Conservation (phyloP, 768 basidiomycete genomes). For the Peribolospora kevripleyi region DNA sequence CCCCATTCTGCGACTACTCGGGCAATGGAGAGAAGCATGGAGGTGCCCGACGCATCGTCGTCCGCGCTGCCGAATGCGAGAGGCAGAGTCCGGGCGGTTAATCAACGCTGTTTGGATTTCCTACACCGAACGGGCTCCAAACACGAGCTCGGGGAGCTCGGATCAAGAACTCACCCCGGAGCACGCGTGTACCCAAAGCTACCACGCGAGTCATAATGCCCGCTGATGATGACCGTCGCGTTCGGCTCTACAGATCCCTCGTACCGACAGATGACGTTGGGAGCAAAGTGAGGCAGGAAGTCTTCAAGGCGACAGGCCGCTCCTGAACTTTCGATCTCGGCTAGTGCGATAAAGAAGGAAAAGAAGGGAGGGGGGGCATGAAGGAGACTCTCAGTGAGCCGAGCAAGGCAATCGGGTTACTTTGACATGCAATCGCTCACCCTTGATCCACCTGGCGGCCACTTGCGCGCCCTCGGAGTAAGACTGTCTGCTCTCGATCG, state of each 20-base stretch:
- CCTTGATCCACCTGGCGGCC: conserved; percentile 54
- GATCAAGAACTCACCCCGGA: conserved; percentile 15
- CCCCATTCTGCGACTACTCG: too few species aligned
- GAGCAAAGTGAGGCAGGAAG: conserved; percentile 51
- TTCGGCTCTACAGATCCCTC: conserved; percentile 17
- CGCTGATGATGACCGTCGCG: conserved; percentile 42
- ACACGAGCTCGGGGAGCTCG: too few species aligned
- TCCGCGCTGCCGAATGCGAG: too few species aligned
- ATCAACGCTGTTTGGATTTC: too few species aligned
- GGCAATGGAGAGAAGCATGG: too few species aligned
- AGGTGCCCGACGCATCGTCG: too few species aligned
- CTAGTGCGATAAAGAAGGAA: conserved; percentile 22
- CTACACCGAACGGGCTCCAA: too few species aligned
- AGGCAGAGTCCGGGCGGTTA: too few species aligned
- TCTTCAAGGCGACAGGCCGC: conserved; percentile 41
- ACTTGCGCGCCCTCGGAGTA: conserved; percentile 40
- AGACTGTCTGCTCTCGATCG: conserved; percentile 56
- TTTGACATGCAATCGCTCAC: background rate
- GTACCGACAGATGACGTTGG: conserved; percentile 61
- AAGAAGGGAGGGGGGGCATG: background rate
- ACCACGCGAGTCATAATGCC: conserved; percentile 77
- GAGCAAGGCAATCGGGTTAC: conserved; percentile 15
- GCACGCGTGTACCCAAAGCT: conserved; percentile 53
- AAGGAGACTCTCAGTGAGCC: background rate
- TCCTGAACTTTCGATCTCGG: conserved; percentile 31